These are phyloP conservation scores for Colletotrichum sublineola DNA, from an alignment of 2,329 filamentous ascomycete genomes.

Conservation along the genomic window DNA sequence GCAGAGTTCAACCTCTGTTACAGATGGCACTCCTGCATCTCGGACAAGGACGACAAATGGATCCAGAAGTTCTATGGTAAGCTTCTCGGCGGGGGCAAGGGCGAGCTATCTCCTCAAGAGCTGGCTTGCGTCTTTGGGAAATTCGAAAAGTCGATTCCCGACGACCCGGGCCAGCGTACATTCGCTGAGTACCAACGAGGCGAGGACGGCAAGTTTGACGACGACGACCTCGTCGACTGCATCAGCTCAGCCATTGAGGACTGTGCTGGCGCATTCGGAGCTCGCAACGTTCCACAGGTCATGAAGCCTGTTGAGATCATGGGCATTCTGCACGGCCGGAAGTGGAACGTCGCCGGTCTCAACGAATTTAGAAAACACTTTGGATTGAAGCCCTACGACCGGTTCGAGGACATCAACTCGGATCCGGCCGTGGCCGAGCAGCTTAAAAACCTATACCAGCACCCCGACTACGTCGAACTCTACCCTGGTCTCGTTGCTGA, in stretches of 20 bases:
- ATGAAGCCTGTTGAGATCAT: conserved; percentile 84
- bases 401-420: conserved; percentile 87
- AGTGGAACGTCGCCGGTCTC: conserved; percentile 82
- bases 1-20: conserved; percentile 93
- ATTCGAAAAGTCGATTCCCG: conserved; percentile 71
- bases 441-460: conserved; percentile 78
- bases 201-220: conserved; percentile 76
- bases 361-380: conserved; percentile 92
- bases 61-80: conserved; percentile 76
- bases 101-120: conserved; percentile 69
- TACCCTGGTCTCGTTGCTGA: conserved; percentile 85
- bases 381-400: conserved; percentile 79
- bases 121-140: conserved; percentile 73
- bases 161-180: conserved; percentile 76
- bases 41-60: conserved; percentile 83
- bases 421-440: conserved; percentile 78
- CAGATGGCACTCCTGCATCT: conserved; percentile 87
- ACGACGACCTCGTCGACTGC: conserved; percentile 82
- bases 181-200: conserved; percentile 77
- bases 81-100: conserved; percentile 65
- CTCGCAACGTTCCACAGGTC: conserved; percentile 78
- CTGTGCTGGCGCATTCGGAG: conserved; percentile 80
- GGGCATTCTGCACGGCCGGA: conserved; percentile 81
- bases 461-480: conserved; percentile 84
- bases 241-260: conserved; percentile 80